Conservation (phyloP, 208 protist species). For the Trichomonas vaginalis region DNA sequence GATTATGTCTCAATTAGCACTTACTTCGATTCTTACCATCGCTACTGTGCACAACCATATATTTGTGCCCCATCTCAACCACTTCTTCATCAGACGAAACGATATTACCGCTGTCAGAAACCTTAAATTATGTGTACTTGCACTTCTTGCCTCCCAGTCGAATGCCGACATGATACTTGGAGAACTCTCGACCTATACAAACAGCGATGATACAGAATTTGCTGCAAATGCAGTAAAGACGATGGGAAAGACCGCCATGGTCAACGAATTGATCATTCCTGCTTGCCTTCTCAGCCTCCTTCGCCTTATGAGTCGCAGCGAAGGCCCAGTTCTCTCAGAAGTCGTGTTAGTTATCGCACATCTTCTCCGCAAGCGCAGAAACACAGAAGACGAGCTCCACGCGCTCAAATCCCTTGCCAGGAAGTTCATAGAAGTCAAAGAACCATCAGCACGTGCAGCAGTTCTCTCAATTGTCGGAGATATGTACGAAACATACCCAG, state of each 20-base stretch:
- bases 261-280: background rate
- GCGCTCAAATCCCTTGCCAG: background rate
- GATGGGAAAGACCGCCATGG: background rate
- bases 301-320: background rate
- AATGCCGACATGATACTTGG: background rate
- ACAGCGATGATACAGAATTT: background rate
- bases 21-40: background rate
- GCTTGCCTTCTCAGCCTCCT: background rate
- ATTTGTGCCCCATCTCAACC: background rate
- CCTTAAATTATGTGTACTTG: background rate
- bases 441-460: background rate
- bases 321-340: background rate
- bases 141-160: background rate
- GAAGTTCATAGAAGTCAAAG: background rate
- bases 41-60: background rate
- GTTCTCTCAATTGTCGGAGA: constrained; percentile 5
- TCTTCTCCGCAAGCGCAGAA: background rate
- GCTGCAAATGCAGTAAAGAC: background rate
- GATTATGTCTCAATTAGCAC: background rate
- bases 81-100: background rate
- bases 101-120: background rate
- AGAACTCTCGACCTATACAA: background rate
- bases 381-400: background rate
- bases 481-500: constrained; percentile 3
- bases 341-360: background rate